Evolutionary conservation across 176 grass and related monocot genomes (phyloP), one percentile per base, ranked within the genome.

Genomic region (Poa annua): DNA sequence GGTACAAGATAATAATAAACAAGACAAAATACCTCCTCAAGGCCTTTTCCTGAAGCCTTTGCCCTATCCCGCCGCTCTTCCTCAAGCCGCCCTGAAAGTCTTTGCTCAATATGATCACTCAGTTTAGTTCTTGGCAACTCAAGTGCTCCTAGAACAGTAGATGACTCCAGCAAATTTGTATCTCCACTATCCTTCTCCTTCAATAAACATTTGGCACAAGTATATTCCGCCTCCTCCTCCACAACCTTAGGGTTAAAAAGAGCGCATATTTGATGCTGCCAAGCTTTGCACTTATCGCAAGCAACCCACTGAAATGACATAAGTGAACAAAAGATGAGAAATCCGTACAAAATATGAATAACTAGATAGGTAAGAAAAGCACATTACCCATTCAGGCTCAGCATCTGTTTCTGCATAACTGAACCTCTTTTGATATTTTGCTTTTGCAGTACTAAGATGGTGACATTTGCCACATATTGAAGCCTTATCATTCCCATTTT

Each of bases 201-300:
- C 79, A 93, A 78, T 42, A 88, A 93, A 80, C 96, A 98, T 73
- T 88, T 91, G 82, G 85, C 92, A 72, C 96, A 98, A 71, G 83
- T 90, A 87, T 95, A 93, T 82, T 95, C 93, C 7, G 74, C 76
- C 80, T 93, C 84, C 16, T 84, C 83, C 12, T 93, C 86, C 38
- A 88, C 89, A 76, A 88, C 83, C 85, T 89, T 90, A 22, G 86
- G 81, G 32, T 95, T 98, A 74, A 98, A 98, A 85, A 98, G 91
- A 86, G 93, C 96, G 49, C 96, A 98, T 59, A 98, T 91, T 80
- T 98, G 89, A 88, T 98, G 96, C 71, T 98, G 93, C 96, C 96
- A 98, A 78, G 91, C 85, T 72, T 90, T 86, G 79, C 96, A 98
- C 64, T 93, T 95, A 78, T 89, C 88, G 1, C 96, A 98, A 60